Evolutionary conservation across 352 stramenopile genomes (phyloP).

Genomic region (Phytophthora sp.): DNA sequence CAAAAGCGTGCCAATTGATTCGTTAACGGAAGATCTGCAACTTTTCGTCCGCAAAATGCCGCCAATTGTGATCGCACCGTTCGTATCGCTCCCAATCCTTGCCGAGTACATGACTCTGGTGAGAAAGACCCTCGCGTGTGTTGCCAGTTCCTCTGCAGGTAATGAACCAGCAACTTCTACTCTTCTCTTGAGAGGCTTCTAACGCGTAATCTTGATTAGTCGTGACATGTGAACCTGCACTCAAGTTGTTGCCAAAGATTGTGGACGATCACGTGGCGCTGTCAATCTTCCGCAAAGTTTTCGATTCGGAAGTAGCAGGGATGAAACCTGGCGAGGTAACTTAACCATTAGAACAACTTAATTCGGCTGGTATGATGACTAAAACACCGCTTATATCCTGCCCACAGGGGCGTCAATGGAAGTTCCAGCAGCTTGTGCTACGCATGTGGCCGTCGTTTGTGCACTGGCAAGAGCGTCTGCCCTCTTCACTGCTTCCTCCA

Average conservation of each 20-base stretch:
- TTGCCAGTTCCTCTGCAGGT: slow-evolving; percentile 52
- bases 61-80: slow-evolving; percentile 69
- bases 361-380: not conserved
- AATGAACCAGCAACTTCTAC: too few relatives aligned
- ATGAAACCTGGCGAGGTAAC: slow-evolving; percentile 56
- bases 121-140: slow-evolving; percentile 54
- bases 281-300: slow-evolving; percentile 62
- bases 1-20: slow-evolving; percentile 67
- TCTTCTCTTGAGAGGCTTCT: too few relatives aligned
- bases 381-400: not conserved
- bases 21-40: slow-evolving; percentile 57
- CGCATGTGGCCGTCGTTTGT: slow-evolving; percentile 83
- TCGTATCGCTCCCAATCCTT: slow-evolving; percentile 66
- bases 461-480: slow-evolving; percentile 51
- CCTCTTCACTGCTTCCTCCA: slow-evolving; percentile 40
- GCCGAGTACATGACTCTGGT: slow-evolving; percentile 79
- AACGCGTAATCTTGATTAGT: too few relatives aligned
- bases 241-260: slow-evolving; percentile 75
- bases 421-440: slow-evolving; percentile 75
- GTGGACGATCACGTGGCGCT: slow-evolving; percentile 74
- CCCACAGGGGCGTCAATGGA: slow-evolving; percentile 55
- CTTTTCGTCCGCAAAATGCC: slow-evolving; percentile 63
- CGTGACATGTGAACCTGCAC: slow-evolving; percentile 63
- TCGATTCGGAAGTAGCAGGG: slow-evolving; percentile 54
- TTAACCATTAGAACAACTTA: not conserved